Percentiles rank a stretch among this genome's conserved stretches.
phyloP scores from a whole-genome alignment of 73 alveolate species.

The Stentor roeselii region DNA sequence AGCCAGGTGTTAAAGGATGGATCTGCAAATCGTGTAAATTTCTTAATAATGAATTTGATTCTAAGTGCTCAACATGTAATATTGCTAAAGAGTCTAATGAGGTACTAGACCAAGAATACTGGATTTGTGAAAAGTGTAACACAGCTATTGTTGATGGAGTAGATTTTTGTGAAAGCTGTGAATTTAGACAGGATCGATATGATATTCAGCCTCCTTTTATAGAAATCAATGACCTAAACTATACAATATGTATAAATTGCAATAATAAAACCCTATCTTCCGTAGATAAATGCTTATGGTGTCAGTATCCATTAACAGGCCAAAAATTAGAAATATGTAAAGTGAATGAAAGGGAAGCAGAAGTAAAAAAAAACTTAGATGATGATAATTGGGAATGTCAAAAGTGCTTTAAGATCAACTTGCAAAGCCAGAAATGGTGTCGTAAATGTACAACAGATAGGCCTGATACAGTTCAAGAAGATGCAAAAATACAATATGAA shows the following conservation, averaged over 20 bases:
- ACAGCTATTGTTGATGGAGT: not conserved
- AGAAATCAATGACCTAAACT: not conserved
- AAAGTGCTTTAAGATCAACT: not conserved
- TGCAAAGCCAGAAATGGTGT: too few relatives aligned
- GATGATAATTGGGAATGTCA: not conserved
- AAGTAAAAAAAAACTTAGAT: not conserved
- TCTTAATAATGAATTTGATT: not conserved
- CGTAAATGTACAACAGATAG: too few relatives aligned
- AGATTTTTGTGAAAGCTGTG: not conserved
- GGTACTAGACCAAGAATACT: not conserved
- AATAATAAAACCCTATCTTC: not conserved
- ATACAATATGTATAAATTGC: not conserved
- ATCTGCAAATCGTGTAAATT: not conserved
- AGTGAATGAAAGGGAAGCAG: not conserved
- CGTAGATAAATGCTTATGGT: not conserved
- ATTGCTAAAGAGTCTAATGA: not conserved
- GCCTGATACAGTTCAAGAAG: too few relatives aligned
- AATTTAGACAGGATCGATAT: not conserved
- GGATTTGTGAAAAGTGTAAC: not conserved
- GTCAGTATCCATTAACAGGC: too few relatives aligned
- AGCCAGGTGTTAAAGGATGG: not conserved
- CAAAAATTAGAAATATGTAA: too few relatives aligned
- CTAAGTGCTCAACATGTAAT: not conserved
- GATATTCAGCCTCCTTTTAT: too few relatives aligned
- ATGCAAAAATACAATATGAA: too few relatives aligned